These are phyloP conservation scores for Eucalyptus sp. DNA, from an alignment of 345 rosid genomes.

Conservation along the genomic window DNA sequence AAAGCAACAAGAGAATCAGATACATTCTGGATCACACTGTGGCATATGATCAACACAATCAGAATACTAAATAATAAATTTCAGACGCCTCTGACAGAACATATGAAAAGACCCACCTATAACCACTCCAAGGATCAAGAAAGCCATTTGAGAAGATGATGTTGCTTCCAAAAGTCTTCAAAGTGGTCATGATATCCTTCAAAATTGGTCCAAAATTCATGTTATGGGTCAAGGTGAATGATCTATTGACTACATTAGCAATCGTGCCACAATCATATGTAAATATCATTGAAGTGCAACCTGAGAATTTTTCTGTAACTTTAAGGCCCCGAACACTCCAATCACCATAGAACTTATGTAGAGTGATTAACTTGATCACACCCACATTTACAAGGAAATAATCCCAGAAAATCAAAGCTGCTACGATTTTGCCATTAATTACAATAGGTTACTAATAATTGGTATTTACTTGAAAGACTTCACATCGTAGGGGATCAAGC, in stretches of 20 bases:
- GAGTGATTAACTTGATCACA: background rate
- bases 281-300: background rate
- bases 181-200: constrained; percentile 57
- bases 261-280: background rate
- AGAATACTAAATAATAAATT: background rate
- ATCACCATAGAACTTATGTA: background rate
- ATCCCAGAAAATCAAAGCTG: background rate
- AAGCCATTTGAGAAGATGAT: constrained; percentile 92
- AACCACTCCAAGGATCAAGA: constrained; percentile 98
- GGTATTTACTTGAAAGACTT: background rate
- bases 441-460: background rate
- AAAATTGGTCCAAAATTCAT: background rate
- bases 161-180: constrained; percentile 77
- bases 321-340: background rate
- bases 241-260: background rate
- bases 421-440: background rate
- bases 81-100: background rate
- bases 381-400: background rate
- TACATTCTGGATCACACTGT: constrained; percentile 74
- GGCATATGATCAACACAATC: background rate
- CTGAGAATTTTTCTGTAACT: background rate
- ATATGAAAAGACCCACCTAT: constrained; percentile 35
- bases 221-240: background rate
- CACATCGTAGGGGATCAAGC: background rate
- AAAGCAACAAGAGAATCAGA: constrained; percentile 75